Base-by-base conservation (phyloP, 192 early-diverging fungal genomes). In the Mortierella claussenii region DNA sequence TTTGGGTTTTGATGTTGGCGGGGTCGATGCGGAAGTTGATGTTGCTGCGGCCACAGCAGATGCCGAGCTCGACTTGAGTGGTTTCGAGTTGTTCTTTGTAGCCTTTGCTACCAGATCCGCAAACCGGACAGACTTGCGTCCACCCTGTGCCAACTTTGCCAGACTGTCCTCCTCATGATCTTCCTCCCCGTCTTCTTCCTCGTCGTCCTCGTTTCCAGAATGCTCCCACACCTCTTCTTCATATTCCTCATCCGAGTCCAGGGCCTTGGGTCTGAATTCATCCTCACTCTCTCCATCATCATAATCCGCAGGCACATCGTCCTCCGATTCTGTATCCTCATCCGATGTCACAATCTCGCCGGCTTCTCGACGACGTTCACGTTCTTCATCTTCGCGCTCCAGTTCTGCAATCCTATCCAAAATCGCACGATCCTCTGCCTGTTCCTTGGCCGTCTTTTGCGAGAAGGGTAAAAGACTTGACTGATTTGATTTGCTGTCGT, bases 311-410 rank as follows among this genome's bases (percentile, higher is more conserved):
- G 75, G 37, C 44, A n/a, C n/a, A n/a, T 60, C 46, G 40, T 50
- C 53, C 10, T 65, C 67, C 63, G 81, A 60, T 63, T 81, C 66
- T 28, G 69, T 74, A 4, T 75, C 71, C n/a, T 75, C 71, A 24
- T 75, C 71, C n/a, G 71, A 75, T 12, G 62, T 75, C 1, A 75
- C 71, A 64, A 81, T 73, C 51, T 75, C n/a, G 53, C 82, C 34
- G 79, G 81, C 28, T 69, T 82, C 61, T 79, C 81, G 12, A 61
- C 54, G 51, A 55, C 31, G 51, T 52, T 71, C 83, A 74, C 63
- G 74, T 74, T 64, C 84, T 63, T 92, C 86, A 50, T 92, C 88
- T 66, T 93, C 91, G 53, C 82, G 75, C 64, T 95, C 92, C 13
- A 91, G 80, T 49, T 88, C 82, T 23, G 84, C 81, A 17, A 92